Conservation (phyloP, 148 eudicot species). For the Vaccinium macrocarpon region DNA sequence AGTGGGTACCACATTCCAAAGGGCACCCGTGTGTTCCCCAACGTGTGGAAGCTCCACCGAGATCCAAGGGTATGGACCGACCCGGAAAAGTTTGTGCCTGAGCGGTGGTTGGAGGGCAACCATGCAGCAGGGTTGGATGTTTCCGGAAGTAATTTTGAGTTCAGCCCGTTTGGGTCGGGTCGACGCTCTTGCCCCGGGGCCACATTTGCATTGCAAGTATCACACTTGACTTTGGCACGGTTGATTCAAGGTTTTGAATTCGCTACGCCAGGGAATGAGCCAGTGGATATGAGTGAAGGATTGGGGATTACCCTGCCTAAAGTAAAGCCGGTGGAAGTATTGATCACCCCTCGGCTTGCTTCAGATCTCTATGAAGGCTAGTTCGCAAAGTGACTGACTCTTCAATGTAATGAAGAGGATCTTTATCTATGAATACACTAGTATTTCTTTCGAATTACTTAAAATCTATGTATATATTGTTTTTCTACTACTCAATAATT, state of each 20-base stretch:
- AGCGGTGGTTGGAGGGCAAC: not conserved
- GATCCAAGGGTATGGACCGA: not conserved
- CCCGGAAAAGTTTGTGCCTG: not conserved
- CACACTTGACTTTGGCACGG: not conserved
- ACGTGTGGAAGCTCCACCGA: not conserved
- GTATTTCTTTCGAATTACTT: too few species aligned
- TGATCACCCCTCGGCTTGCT: not conserved
- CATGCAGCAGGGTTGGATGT: not conserved
- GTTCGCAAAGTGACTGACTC: not conserved
- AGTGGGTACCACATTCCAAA: not conserved
- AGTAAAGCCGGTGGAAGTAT: not conserved
- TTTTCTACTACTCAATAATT: too few species aligned
- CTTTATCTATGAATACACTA: too few species aligned
- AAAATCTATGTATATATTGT: too few species aligned
- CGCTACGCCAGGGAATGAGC: not conserved
- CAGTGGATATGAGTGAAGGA: not conserved
- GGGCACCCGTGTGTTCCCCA: not conserved
- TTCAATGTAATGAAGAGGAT: too few species aligned
- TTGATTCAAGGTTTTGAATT: not conserved
- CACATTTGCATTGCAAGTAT: not conserved
- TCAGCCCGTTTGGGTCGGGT: not conserved
- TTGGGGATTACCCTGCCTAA: not conserved
- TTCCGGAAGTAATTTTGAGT: not conserved
- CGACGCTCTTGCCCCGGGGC: not conserved
- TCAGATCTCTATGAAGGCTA: not conserved